Evolutionary conservation across 306 rosid species (phyloP), one percentile per base, ranked within the genome.

Genomic region (Prinsepia uniflora): DNA sequence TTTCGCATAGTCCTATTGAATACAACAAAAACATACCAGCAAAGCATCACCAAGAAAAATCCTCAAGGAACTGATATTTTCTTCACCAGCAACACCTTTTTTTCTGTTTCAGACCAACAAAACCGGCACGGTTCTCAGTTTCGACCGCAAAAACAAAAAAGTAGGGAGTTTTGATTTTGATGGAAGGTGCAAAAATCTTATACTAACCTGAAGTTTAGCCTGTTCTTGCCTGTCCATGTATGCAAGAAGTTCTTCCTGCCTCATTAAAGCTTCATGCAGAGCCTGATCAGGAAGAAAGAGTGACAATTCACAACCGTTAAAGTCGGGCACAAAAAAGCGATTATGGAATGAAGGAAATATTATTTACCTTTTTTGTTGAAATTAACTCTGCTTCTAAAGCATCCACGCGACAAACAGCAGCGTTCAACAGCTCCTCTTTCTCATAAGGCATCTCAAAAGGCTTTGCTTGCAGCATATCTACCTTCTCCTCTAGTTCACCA

Each of bases 381-480:
- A 92, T 92, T 66, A 90, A 82, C 86, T 92, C 96, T 12, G 96
- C 93, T 81, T 90, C 96, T 81, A 90, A 79, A 13, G 90, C 98
- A 78, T 92, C 96, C 72, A 84, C 98, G 3, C 90, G 96, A 78
- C 80, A 86, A 76, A 89, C 94, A 36, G 98, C 98, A 65, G 94
- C 98, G 80, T 92, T 92, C 60, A 92, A 78, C 60, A 92, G 84
- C 80, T 89, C 96, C 58, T 76, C 98, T 86, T 92, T 92, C 78
- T 92, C 98, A 63, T 14, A 66, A 71, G 98, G 98, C 98, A 92
- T 87, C 65, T 74, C 86, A 82, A 79, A 83, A 10, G 94, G 95
- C 83, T 81, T 92, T 74, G 90, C 80, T 74, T 81, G 89, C 36
- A 89, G 86, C 81, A 70, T 73, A 78, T 73, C 84, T 57, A 90